Percentiles rank a stretch among this genome's conserved stretches.
These are phyloP conservation scores for Venturia pyrina DNA, from an alignment of 2,329 filamentous ascomycete species.

Conservation along the genomic window DNA sequence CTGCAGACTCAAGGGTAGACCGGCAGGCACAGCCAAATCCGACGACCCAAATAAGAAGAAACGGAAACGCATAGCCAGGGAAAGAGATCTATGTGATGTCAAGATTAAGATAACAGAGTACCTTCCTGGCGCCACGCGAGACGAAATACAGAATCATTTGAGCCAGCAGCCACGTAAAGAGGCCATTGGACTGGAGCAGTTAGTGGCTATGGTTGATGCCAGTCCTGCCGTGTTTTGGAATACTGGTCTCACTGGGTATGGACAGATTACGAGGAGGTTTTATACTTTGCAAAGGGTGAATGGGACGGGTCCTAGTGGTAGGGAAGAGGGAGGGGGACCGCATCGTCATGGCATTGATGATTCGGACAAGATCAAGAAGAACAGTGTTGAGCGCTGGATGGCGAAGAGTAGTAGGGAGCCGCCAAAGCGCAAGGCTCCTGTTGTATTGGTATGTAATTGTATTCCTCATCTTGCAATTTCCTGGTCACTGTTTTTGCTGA, in stretches of 20 bases:
- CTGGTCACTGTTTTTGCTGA: neutral
- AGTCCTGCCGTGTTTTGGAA: neutral
- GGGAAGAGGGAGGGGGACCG: slow-evolving; percentile 59
- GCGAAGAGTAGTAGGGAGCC: slow-evolving; percentile 27
- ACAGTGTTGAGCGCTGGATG: slow-evolving; percentile 58
- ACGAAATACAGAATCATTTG: slow-evolving; percentile 23
- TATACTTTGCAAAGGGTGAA: slow-evolving; percentile 73
- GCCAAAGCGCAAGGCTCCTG: neutral
- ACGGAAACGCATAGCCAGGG: slow-evolving; percentile 63
- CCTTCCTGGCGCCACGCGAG: slow-evolving; percentile 44
- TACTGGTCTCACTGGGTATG: neutral
- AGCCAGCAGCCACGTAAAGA: slow-evolving; percentile 11
- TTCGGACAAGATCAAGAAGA: slow-evolving; percentile 74
- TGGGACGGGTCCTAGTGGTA: slow-evolving; percentile 64
- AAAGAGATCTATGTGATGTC: slow-evolving; percentile 72
- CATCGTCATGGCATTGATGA: slow-evolving; percentile 65
- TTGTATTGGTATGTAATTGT: neutral
- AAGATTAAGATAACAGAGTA: slow-evolving; percentile 83
- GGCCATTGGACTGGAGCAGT: neutral
- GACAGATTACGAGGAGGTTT: slow-evolving; percentile 19
- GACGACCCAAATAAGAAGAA: slow-evolving; percentile 76
- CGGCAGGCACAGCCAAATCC: slow-evolving; percentile 68
- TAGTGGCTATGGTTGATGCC: neutral
- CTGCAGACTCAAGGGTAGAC: slow-evolving; percentile 69
- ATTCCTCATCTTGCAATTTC: neutral